phyloP scores from a whole-genome alignment of 805 yeast genomes.

The Wickerhamomyces ciferrii region DNA sequence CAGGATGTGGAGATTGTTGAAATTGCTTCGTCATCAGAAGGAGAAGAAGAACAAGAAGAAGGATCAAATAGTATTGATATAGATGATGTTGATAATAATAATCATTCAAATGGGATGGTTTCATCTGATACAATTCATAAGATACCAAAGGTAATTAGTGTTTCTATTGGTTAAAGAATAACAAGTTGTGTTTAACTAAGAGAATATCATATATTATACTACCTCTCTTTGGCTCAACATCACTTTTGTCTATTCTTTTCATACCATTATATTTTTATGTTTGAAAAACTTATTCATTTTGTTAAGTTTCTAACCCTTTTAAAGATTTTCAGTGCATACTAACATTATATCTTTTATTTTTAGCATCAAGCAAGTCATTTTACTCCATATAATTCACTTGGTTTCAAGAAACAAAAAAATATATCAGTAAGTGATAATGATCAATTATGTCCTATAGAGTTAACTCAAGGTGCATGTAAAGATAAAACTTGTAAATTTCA shows the following conservation, averaged over 20 bases:
- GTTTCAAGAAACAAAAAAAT: conserved; percentile 1
- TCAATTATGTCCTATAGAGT: conserved; percentile 18
- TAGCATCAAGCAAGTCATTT: conserved; percentile 15
- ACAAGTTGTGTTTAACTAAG: background rate
- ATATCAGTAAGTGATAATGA: conserved; percentile 1
- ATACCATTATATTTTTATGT: too few species aligned
- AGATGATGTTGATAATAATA: background rate
- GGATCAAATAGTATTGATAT: background rate
- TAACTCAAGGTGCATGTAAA: conserved; percentile 15
- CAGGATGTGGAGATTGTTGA: too few species aligned
- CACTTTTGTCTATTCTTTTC: too few species aligned
- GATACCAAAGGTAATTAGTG: conserved; percentile 20
- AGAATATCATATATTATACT: background rate
- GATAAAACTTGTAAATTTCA: conserved; percentile 17
- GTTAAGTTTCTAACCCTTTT: too few species aligned
- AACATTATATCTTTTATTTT: conserved; percentile 5
- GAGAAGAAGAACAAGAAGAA: conserved; percentile 7
- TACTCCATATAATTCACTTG: conserved; percentile 19
- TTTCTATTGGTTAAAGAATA: background rate
- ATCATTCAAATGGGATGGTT: background rate
- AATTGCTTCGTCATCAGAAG: too few species aligned
- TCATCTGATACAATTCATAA: conserved; percentile 15
- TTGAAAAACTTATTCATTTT: too few species aligned
- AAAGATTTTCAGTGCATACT: conserved; percentile 8
- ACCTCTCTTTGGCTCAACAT: too few species aligned